Conservation (phyloP, 2,329 filamentous ascomycete species). For the Onygena corvina region DNA sequence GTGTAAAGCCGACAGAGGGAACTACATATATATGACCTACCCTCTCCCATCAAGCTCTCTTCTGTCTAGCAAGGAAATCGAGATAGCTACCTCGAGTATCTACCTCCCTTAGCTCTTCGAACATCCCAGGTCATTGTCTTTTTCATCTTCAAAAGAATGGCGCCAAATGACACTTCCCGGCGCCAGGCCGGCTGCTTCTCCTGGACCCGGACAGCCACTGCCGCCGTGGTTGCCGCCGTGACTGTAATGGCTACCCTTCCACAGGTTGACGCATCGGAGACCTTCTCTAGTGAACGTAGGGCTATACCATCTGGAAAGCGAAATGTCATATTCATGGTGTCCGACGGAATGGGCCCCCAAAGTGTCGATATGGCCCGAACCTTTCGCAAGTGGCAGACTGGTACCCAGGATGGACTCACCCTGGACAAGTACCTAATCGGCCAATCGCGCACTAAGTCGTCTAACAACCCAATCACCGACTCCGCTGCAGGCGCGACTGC, state of each 20-base stretch:
- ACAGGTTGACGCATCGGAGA: conserved; percentile 48
- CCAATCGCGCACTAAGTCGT: conserved; percentile 73
- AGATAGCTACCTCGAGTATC: too few relatives aligned
- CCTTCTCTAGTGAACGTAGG: conserved; percentile 22
- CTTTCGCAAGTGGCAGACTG: conserved; percentile 69
- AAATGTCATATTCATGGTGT: conserved; percentile 98
- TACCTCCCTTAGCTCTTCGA: too few relatives aligned
- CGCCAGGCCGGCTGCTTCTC: conserved; percentile 64
- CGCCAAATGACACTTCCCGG: conserved; percentile 40
- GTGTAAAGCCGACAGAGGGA: too few relatives aligned
- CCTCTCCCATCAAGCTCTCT: background rate
- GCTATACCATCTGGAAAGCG: conserved; percentile 54
- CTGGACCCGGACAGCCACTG: conserved; percentile 77
- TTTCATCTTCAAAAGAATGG: background rate
- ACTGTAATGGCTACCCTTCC: conserved; percentile 38
- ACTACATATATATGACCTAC: conserved; percentile 2
- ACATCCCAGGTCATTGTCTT: too few relatives aligned
- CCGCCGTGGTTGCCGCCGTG: conserved; percentile 63
- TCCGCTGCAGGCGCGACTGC: conserved; percentile 92
- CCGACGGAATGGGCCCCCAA: conserved; percentile 94
- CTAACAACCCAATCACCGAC: conserved; percentile 78
- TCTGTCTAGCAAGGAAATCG: too few relatives aligned
- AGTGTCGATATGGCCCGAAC: conserved; percentile 75
- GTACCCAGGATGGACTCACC: conserved; percentile 59
- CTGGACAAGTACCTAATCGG: conserved; percentile 87